Conservation (phyloP, 1,139 yeast genomes). For the Nadsonia starkeyi-henricii region DNA sequence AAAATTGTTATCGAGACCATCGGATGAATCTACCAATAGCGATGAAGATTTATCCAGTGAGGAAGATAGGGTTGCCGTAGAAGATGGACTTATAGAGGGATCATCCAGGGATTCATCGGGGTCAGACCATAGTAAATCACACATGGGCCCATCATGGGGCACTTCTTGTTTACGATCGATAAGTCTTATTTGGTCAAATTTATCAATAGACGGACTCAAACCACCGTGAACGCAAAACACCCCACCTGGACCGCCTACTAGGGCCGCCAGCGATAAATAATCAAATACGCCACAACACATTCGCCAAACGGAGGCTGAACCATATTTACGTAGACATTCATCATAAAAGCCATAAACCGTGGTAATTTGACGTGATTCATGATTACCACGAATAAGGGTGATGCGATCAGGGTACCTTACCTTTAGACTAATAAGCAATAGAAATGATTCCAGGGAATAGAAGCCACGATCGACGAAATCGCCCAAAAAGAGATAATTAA, state of each 20-base stretch:
- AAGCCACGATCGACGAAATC: conserved; percentile 91
- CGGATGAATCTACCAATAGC: not conserved
- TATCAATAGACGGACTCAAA: conserved; percentile 74
- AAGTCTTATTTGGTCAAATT: conserved; percentile 70
- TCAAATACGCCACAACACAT: conserved; percentile 70
- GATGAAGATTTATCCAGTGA: not conserved
- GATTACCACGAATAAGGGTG: conserved; percentile 88
- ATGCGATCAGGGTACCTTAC: conserved; percentile 92
- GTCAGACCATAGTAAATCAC: conserved; percentile 93
- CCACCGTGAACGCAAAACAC: conserved; percentile 97
- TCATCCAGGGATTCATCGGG: conserved; percentile 56
- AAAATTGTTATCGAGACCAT: conserved; percentile 4
- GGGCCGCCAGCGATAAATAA: conserved; percentile 81
- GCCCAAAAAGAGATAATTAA: conserved; percentile 67
- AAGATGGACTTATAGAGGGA: not conserved
- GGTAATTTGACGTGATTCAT: conserved; percentile 94
- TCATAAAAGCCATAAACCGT: conserved; percentile 96
- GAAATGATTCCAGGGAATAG: conserved; percentile 78
- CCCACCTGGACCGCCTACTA: conserved; percentile 62
- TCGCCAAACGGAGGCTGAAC: conserved; percentile 88
- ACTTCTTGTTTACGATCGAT: conserved; percentile 89
- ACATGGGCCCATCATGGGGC: conserved; percentile 98
- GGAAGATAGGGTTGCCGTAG: not conserved
- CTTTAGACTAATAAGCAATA: conserved; percentile 62
- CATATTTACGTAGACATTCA: conserved; percentile 89